Evolutionary conservation across 2,329 filamentous ascomycete genomes (phyloP), one percentile per base, ranked within the genome.

Genomic region (Phaeoacremonium minimum): DNA sequence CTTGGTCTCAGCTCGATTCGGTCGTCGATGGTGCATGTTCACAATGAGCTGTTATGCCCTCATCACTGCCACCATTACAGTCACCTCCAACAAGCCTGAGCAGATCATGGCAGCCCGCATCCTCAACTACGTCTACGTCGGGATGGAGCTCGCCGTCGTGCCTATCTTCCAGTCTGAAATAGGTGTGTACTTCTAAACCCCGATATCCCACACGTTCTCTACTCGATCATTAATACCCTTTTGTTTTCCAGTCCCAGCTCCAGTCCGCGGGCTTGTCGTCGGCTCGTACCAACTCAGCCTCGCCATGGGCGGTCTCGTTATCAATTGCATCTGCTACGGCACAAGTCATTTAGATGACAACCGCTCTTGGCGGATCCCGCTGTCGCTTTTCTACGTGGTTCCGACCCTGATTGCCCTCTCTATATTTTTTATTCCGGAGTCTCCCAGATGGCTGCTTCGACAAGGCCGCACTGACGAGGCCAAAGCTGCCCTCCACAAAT

Each of bases 331-430:
- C 20, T 26, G 54, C 51, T 37, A 50, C 46, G 33, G 58, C 45
- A 56, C 55, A 34, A 38, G 54, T 45, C 29, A 51, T 2, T 32
- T 60, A 15, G 30, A 44, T 2, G 50, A 49, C n/a, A 52, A 57
- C 30, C 45, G 45, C 2, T 50, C 58, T 4, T 66, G 52, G 48
- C 41, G 47, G 5, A 58, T 64, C 18, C 60, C 58, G 0, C 47
- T 56, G 6, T 56, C 57, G 0, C 41, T 61, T 2, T 62, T 61
- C 46, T 60, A 53, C 30, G 39, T 57, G 20, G 46, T 62, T 5
- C 56, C 58, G 4, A 35, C 42, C 11, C 48, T 59, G 15, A 42
- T 62, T 7, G 33, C 50, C 2, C 32, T 31, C 15, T 30, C 38
- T 7, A 46, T 52, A 26, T 53, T 50, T 44, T 57, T 54, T 30